These are phyloP conservation scores for Diaporthe aspalathi DNA, from an alignment of 2,329 filamentous ascomycete species.

Conservation along the genomic window DNA sequence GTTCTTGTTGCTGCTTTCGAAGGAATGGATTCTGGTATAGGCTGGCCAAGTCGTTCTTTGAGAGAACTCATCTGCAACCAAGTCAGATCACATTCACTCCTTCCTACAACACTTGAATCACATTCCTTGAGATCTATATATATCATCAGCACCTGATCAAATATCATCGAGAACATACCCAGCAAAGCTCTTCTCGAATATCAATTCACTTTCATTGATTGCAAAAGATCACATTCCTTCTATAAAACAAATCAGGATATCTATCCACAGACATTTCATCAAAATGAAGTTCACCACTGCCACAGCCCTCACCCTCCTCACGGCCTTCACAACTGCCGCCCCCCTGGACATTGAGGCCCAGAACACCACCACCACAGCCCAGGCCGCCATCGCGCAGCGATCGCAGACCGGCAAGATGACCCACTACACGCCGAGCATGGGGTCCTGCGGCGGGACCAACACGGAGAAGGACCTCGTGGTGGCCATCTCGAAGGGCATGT, in stretches of 20 bases:
- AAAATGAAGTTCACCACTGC: constrained; percentile 31
- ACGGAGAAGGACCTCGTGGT: constrained; percentile 27
- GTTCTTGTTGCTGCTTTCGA: no score
- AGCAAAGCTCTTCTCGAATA: not conserved
- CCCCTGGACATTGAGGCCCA: constrained; percentile 13
- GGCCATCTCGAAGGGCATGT: constrained; percentile 22
- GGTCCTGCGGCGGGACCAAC: constrained; percentile 31
- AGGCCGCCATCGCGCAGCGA: not conserved
- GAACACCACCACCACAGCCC: not conserved
- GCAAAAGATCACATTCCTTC: not conserved
- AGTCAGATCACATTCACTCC: not conserved
- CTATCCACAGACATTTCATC: not conserved
- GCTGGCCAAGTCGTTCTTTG: not conserved
- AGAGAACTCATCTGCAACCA: constrained; percentile 2
- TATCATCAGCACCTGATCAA: not conserved
- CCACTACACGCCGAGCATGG: constrained; percentile 29
- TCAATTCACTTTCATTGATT: not conserved
- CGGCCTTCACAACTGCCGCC: constrained; percentile 11
- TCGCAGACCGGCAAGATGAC: constrained; percentile 34
- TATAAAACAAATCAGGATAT: not conserved
- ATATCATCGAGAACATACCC: not conserved
- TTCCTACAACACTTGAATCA: constrained; percentile 16
- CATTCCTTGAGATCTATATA: constrained; percentile 15
- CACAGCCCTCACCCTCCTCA: constrained; percentile 4
- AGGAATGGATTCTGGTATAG: no score